Conservation (phyloP, 2,329 filamentous ascomycete genomes). For the Madurella mycetomatis region DNA sequence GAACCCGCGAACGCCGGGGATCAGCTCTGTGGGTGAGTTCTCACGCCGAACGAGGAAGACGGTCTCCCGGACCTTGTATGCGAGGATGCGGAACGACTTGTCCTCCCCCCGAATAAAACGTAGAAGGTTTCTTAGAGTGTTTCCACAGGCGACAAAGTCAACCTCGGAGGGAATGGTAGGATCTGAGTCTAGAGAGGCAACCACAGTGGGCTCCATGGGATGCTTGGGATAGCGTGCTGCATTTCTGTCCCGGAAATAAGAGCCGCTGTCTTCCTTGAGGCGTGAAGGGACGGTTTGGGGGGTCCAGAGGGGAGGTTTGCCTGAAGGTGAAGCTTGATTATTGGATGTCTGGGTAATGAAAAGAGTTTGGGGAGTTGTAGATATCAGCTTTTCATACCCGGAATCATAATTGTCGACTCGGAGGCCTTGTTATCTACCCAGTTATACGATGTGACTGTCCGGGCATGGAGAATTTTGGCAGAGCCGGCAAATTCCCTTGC, state of each 20-base stretch:
- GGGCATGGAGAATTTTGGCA: conserved; percentile 24
- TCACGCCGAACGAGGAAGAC: conserved; percentile 62
- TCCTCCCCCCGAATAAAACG: conserved; percentile 47
- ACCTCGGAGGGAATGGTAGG: conserved; percentile 36
- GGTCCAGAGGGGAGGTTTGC: conserved; percentile 48
- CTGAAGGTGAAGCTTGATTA: conserved; percentile 27
- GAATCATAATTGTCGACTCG: conserved; percentile 30
- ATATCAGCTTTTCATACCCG: conserved; percentile 26
- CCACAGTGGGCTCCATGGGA: conserved; percentile 47
- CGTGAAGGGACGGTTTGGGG: conserved; percentile 33
- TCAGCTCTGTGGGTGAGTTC: conserved; percentile 53
- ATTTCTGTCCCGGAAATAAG: conserved; percentile 52
- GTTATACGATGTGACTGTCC: conserved; percentile 34
- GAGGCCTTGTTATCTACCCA: conserved; percentile 28
- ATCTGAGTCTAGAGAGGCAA: conserved; percentile 34
- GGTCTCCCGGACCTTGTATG: conserved; percentile 52
- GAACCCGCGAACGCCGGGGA: conserved; percentile 53
- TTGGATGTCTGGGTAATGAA: no score
- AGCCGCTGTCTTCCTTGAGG: conserved; percentile 42
- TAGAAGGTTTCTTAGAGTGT: conserved; percentile 57
- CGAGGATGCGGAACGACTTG: conserved; percentile 52
- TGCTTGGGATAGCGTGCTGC: conserved; percentile 46
- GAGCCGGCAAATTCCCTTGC: conserved; percentile 13
- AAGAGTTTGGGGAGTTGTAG: background rate
- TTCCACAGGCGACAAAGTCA: conserved; percentile 57